Evolutionary conservation across 2,329 filamentous ascomycete species (phyloP).

Genomic region (Alternaria viburni): DNA sequence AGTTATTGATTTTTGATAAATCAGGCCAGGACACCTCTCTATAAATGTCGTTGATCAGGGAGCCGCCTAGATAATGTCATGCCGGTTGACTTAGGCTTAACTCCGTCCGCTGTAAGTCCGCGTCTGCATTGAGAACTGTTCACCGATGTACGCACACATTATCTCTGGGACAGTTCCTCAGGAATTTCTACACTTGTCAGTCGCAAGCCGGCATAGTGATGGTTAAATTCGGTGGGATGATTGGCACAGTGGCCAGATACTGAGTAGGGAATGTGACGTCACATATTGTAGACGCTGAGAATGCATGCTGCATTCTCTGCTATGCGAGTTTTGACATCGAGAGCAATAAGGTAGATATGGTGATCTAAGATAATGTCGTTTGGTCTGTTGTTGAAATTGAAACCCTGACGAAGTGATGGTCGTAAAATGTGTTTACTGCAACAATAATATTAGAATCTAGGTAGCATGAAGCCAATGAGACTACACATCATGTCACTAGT

Average conservation of each 20-base stretch:
- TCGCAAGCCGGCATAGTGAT: not conserved
- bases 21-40: not conserved
- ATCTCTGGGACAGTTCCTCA: too few relatives aligned
- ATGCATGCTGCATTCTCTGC: not conserved
- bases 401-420: not conserved
- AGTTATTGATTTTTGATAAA: not conserved
- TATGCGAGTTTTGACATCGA: not conserved
- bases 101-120: not conserved
- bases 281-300: not conserved
- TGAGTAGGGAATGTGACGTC: not conserved
- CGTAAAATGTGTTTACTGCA: not conserved
- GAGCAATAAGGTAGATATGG: not conserved
- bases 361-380: not conserved
- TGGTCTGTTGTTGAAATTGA: not conserved
- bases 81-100: not conserved
- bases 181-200: too few relatives aligned
- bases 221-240: not conserved
- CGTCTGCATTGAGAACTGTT: not conserved
- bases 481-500: not conserved
- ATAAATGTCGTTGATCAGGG: not conserved
- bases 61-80: not conserved
- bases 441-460: not conserved
- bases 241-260: not conserved
- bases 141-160: too few relatives aligned
- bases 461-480: not conserved